These are phyloP conservation scores for Orbilia quercus DNA, from an alignment of 2,329 filamentous ascomycete species.

Conservation along the genomic window DNA sequence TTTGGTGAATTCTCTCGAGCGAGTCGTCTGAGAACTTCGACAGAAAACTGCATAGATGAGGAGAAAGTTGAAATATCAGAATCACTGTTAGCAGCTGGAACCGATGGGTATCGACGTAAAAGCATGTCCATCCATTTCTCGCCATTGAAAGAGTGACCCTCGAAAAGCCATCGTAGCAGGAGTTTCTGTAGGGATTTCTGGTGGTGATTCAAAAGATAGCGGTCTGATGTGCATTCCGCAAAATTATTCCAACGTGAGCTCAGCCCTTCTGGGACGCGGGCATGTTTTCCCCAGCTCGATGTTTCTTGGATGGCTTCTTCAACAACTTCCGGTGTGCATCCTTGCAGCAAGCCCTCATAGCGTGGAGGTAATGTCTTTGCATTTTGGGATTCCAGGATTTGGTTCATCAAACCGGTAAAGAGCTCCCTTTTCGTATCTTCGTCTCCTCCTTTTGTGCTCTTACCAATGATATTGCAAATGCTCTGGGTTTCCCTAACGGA, in stretches of 20 bases:
- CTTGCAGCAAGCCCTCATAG: no score
- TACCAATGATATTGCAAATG: neutral
- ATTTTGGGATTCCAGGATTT: neutral
- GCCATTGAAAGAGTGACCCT: neutral
- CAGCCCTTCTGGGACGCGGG: no score
- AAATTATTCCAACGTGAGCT: no score
- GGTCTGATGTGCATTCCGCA: no score
- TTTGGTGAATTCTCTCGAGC: neutral
- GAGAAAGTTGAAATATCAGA: neutral
- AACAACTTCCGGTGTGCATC: no score
- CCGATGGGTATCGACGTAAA: neutral
- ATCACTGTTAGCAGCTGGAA: neutral
- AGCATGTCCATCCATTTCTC: neutral
- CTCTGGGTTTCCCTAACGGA: slow-evolving; percentile 1
- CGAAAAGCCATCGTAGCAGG: no score
- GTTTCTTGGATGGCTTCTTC: no score
- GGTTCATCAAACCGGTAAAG: slow-evolving; percentile 1
- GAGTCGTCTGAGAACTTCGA: neutral
- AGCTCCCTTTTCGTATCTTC: neutral
- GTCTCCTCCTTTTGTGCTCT: neutral
- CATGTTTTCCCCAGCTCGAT: no score
- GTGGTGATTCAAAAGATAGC: no score
- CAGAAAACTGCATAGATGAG: neutral
- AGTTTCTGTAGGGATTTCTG: no score
- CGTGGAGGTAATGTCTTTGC: neutral